Conservation (phyloP, 225 moss, liverwort and hornwort genomes). For the Thuidium tamariscinum region DNA sequence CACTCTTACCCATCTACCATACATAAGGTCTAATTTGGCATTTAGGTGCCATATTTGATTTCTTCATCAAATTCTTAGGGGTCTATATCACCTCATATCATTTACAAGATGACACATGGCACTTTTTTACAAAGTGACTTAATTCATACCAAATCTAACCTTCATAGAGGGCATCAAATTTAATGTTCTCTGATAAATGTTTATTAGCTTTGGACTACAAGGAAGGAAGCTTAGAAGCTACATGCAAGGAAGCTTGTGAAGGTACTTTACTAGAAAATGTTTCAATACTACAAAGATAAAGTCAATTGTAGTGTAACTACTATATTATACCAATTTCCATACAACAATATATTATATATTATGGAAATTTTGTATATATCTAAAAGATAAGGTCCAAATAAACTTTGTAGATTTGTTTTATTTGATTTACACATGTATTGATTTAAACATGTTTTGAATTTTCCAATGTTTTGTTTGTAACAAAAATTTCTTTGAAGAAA, state of each 20-base stretch:
- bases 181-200: neutral
- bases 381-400: no score
- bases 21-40: neutral
- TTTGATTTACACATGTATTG: no score
- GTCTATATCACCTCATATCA: neutral
- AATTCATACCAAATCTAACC: neutral
- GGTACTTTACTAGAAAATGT: neutral
- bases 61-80: neutral
- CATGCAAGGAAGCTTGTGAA: neutral
- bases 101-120: neutral
- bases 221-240: neutral
- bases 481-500: no score
- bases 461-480: no score
- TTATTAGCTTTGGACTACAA: neutral
- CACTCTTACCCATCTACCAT: no score
- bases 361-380: no score
- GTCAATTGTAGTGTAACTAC: neutral
- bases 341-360: no score
- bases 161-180: neutral
- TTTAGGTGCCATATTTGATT: neutral
- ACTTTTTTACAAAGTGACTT: no score
- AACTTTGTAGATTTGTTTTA: no score
- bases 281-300: fast-evolving
- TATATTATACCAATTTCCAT: neutral
- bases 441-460: no score